Percentiles rank a stretch among this genome's conserved stretches.
Conservation (phyloP, 768 basidiomycete species). For the Xerocomus potaroensis region DNA sequence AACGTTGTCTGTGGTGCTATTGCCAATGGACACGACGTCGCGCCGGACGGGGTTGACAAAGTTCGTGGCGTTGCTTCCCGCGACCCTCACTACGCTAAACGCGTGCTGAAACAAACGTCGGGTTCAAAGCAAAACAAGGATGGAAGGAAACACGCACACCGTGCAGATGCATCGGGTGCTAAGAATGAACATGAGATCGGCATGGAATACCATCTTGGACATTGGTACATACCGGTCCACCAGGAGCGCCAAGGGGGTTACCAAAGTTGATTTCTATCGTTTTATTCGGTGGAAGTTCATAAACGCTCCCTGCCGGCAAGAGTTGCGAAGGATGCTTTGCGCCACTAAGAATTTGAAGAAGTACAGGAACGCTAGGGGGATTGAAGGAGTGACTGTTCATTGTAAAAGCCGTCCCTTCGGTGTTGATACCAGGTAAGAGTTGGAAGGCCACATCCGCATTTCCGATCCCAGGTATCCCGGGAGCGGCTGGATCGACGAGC, state of each 20-base stretch:
- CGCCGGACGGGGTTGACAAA: conserved; percentile 36
- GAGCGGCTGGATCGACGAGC: background rate
- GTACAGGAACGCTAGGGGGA: conserved; percentile 47
- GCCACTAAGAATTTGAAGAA: conserved; percentile 58
- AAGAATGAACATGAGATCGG: conserved; percentile 1
- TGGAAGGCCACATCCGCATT: background rate
- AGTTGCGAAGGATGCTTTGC: conserved; percentile 41
- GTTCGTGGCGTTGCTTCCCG: conserved; percentile 29
- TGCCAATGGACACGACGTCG: conserved; percentile 31
- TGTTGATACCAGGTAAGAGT: background rate
- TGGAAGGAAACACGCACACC: conserved; percentile 28
- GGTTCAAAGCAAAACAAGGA: background rate
- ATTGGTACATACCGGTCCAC: conserved; percentile 26
- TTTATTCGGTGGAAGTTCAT: conserved; percentile 40
- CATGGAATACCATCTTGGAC: background rate
- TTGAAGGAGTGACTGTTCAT: conserved; percentile 24
- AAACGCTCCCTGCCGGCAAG: conserved; percentile 47
- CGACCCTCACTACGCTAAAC: conserved; percentile 34
- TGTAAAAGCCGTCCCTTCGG: background rate
- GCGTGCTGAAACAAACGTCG: conserved; percentile 23
- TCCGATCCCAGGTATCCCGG: background rate
- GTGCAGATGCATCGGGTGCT: conserved; percentile 41
- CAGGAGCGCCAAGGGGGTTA: conserved; percentile 21
- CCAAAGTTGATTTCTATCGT: conserved; percentile 49
- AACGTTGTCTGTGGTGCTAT: conserved; percentile 37